phyloP scores from a whole-genome alignment of 225 moss, liverwort and hornwort species.

The Pseudisothecium myosuroides region DNA sequence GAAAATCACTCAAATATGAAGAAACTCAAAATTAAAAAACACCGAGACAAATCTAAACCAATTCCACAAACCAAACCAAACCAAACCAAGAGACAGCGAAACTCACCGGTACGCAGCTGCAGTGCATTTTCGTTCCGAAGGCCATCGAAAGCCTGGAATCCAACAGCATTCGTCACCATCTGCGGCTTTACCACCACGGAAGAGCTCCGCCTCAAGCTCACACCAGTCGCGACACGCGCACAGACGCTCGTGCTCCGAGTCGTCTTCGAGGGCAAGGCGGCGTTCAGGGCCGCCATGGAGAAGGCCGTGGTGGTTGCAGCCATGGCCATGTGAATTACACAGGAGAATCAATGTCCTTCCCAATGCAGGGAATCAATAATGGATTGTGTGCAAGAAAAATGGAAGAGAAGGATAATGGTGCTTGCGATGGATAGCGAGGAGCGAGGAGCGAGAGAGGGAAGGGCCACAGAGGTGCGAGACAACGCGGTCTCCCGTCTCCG shows the following conservation, averaged over 20 bases:
- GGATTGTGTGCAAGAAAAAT: background rate
- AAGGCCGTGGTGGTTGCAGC: constrained; percentile 29
- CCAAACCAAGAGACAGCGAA: background rate
- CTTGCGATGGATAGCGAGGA: background rate
- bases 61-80: background rate
- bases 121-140: constrained; percentile 32
- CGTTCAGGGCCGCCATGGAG: constrained; percentile 38
- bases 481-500: constrained; percentile 3
- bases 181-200: background rate
- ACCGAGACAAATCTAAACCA: background rate
- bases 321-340: constrained; percentile 12
- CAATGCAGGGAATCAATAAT: background rate
- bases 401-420: background rate
- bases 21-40: background rate
- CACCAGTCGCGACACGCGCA: background rate
- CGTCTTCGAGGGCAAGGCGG: constrained; percentile 20
- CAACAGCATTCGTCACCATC: background rate
- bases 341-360: background rate
- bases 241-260: background rate
- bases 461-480: constrained; percentile 8
- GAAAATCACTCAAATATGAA: background rate
- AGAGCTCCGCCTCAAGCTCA: background rate
- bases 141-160: constrained; percentile 36
- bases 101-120: constrained; percentile 32
- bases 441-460: background rate